These are phyloP conservation scores for Serendipita sp. DNA, from an alignment of 1,284 basidiomycete genomes.

Conservation along the genomic window DNA sequence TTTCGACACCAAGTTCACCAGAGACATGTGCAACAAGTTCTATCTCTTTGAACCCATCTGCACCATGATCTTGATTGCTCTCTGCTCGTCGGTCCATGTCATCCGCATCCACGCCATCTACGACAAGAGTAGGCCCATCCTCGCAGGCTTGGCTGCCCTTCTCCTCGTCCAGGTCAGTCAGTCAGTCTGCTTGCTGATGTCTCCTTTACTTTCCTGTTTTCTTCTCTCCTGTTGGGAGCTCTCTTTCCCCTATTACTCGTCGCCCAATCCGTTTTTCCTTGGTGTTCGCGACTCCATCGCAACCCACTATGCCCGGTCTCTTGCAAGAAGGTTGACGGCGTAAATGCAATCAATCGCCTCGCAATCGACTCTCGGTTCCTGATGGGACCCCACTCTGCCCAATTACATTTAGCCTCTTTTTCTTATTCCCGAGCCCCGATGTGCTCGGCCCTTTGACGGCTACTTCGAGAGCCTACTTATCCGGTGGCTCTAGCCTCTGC, in stretches of 20 bases:
- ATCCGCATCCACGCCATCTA: conserved; percentile 67
- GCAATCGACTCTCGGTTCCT: too few relatives aligned
- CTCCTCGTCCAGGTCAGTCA: conserved; percentile 40
- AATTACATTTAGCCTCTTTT: not conserved
- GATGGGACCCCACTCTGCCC: not conserved
- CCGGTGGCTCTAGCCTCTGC: not conserved
- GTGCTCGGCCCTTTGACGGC: not conserved
- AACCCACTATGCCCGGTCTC: not conserved
- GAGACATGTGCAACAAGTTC: conserved; percentile 44
- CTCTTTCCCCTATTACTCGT: not conserved
- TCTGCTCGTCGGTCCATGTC: conserved; percentile 54
- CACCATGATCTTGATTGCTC: conserved; percentile 59
- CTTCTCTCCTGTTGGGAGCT: too few relatives aligned
- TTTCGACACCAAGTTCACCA: conserved; percentile 56
- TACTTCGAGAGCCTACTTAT: not conserved
- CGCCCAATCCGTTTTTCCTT: not conserved
- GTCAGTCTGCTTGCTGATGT: not conserved
- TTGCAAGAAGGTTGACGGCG: not conserved
- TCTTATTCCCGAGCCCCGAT: not conserved
- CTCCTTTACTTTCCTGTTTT: not conserved
- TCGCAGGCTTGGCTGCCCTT: conserved; percentile 40
- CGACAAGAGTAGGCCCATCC: conserved; percentile 40
- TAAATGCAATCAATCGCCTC: too few relatives aligned
- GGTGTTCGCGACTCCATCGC: not conserved
- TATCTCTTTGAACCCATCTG: conserved; percentile 72